A percentile compares a stretch with the other conserved stretches of the same genome.
Conservation (phyloP, 1,284 basidiomycete species). For the Irpex rosettiformis region DNA sequence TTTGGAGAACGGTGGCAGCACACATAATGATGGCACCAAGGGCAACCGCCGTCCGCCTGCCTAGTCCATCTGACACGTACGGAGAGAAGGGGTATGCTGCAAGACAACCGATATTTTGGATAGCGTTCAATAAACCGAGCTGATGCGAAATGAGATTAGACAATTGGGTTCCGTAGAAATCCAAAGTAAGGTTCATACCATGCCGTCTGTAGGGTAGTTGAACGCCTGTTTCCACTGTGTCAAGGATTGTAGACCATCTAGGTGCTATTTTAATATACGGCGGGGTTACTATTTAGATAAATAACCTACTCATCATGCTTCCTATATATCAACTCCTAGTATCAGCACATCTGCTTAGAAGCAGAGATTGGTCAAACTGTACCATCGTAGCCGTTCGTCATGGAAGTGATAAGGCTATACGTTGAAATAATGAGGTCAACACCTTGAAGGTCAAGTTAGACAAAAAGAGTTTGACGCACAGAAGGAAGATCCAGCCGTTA, state of each 20-base stretch:
- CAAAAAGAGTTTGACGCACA: slow-evolving; percentile 29
- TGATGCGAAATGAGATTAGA: slow-evolving; percentile 11
- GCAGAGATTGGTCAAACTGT: not conserved
- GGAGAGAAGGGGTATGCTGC: slow-evolving; percentile 67
- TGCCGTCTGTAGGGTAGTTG: slow-evolving; percentile 48
- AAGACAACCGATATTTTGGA: slow-evolving; percentile 69
- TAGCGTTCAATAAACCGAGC: slow-evolving; percentile 71
- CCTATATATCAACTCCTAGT: slow-evolving; percentile 22
- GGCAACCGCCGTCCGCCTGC: slow-evolving; percentile 59
- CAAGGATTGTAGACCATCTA: slow-evolving; percentile 60
- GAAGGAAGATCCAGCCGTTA: slow-evolving; percentile 61
- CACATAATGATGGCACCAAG: slow-evolving; percentile 63
- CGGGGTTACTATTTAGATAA: not conserved
- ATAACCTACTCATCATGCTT: slow-evolving; percentile 58
- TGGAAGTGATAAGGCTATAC: slow-evolving; percentile 63
- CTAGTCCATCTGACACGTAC: slow-evolving; percentile 63
- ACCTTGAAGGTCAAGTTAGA: not conserved
- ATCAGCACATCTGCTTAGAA: not conserved
- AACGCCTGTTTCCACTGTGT: slow-evolving; percentile 60
- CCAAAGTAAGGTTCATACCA: slow-evolving; percentile 15
- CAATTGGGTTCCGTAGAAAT: not conserved
- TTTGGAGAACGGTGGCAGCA: slow-evolving; percentile 63
- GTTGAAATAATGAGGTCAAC: not conserved
- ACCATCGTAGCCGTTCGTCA: slow-evolving; percentile 70
- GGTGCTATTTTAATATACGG: not conserved